Evolutionary conservation across 345 rosid genomes (phyloP), one percentile per base, ranked within the genome.

Genomic region (Salix exigua): DNA sequence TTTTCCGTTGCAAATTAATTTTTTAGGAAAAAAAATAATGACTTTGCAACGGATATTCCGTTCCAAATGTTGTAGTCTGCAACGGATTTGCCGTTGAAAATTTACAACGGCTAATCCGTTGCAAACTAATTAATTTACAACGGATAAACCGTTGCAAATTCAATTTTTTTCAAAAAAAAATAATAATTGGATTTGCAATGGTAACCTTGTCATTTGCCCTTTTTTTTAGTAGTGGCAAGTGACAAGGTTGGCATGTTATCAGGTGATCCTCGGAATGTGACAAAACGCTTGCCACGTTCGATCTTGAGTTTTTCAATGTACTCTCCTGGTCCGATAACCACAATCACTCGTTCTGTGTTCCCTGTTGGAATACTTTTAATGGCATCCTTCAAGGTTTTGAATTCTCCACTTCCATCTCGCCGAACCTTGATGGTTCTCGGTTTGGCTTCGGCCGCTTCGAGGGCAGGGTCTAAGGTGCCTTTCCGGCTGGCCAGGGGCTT

Each of bases 281-380:
- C 46, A 70, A 89, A 92, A 48, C 82, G 91, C 75, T 84, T 84
- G 6, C 65, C 68, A 17, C 73, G 66, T 4, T 78, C 85, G 16
- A 92, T 77, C 67, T 70, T 87, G 62, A 92, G 61, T 60, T 89
- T 92, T 86, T 92, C 94, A 12, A 4, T 28, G 74, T 90, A 90
- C 7, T 37, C 79, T 13, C 97, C 97, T 0, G 71, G 78, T 7
- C 85, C 92, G 23, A 92, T 85, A 28, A 75, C 81, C 19, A 92
- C 64, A 62, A 90, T 83, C 46, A 92, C 91, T 2, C 94, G 85
- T 68, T 76, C 78, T 53, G 13, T 83, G 64, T 92, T 92, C 33
- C 79, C 83, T 17, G 44, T 37, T 0, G 88, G 89, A 30, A 91
- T 70, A 62, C 87, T 86, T 5, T 77, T 67, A 25, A 91, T 73